Evolutionary conservation across 2,329 filamentous ascomycete species (phyloP).

Genomic region (Phaeophleospora eucalypticola): DNA sequence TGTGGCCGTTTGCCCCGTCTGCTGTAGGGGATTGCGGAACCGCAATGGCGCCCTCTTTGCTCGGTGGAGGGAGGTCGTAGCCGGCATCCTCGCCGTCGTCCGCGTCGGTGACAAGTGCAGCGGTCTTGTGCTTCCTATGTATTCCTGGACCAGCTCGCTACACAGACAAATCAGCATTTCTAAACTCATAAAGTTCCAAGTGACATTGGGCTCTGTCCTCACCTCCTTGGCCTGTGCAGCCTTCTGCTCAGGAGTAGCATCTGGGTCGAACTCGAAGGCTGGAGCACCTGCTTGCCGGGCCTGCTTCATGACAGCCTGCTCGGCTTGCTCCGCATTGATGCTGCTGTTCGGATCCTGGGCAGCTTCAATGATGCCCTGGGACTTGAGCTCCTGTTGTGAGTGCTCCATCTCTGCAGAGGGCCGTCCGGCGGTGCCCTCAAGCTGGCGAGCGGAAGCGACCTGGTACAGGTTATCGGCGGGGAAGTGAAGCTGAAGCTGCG

Average conservation of each 20-base stretch:
- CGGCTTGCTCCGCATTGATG: slow-evolving; percentile 65
- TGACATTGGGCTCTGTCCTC: not conserved
- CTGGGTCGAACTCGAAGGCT: slow-evolving; percentile 81
- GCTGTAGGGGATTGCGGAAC: slow-evolving; percentile 48
- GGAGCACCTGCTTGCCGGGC: slow-evolving; percentile 72
- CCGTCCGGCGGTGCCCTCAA: slow-evolving; percentile 29
- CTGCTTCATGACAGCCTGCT: slow-evolving; percentile 70
- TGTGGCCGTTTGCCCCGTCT: slow-evolving; percentile 43
- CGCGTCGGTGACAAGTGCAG: slow-evolving; percentile 73
- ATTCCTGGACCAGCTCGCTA: slow-evolving; percentile 23
- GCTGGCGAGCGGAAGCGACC: slow-evolving; percentile 24
- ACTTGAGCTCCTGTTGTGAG: slow-evolving; percentile 72
- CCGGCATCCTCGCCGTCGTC: slow-evolving; percentile 64
- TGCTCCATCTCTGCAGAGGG: slow-evolving; percentile 6
- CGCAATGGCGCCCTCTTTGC: slow-evolving; percentile 63
- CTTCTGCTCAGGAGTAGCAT: slow-evolving; percentile 81
- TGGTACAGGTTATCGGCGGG: slow-evolving; percentile 12
- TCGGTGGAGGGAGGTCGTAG: slow-evolving; percentile 73
- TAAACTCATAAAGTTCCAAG: too few relatives aligned
- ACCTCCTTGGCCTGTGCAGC: slow-evolving; percentile 73
- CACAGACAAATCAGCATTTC: slow-evolving; percentile 18
- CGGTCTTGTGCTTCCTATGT: slow-evolving; percentile 55
- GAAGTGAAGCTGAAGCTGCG: not conserved
- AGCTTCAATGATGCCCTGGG: slow-evolving; percentile 74
- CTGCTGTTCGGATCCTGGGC: slow-evolving; percentile 65